phyloP scores from a whole-genome alignment of 169 alveolate genomes.

The Eimeria sp. region DNA sequence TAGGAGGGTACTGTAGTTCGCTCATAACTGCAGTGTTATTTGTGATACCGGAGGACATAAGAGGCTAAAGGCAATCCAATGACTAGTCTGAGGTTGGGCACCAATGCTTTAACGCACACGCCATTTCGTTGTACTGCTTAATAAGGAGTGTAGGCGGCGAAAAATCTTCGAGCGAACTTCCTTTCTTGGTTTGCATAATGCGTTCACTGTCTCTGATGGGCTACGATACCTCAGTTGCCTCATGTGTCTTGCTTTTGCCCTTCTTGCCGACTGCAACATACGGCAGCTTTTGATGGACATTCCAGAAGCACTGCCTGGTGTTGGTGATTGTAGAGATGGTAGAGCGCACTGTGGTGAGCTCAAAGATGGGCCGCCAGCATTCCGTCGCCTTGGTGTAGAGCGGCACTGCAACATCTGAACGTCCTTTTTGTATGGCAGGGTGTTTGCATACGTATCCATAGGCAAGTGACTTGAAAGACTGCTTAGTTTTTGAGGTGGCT shows the following conservation, averaged over 20 bases:
- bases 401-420: not conserved
- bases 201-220: not conserved
- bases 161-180: not conserved
- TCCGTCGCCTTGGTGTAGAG: not conserved
- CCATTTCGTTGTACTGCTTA: not conserved
- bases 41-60: not conserved
- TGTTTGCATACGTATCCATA: not conserved
- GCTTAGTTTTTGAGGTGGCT: not conserved
- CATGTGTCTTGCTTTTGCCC: not conserved
- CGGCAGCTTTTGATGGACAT: slow-evolving; percentile 65
- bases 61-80: not conserved
- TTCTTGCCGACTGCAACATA: slow-evolving; percentile 1
- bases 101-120: not conserved
- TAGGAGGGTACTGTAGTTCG: not conserved
- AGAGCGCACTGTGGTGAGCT: not conserved
- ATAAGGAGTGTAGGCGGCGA: not conserved
- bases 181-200: not conserved
- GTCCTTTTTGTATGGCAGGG: not conserved
- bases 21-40: not conserved
- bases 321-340: not conserved
- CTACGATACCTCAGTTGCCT: not conserved
- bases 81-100: not conserved
- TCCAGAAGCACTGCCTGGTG: not conserved
- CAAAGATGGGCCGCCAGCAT: not conserved
- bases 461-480: not conserved